Conservation (phyloP, 495 filamentous ascomycete species). For the Penicillium coffeae region DNA sequence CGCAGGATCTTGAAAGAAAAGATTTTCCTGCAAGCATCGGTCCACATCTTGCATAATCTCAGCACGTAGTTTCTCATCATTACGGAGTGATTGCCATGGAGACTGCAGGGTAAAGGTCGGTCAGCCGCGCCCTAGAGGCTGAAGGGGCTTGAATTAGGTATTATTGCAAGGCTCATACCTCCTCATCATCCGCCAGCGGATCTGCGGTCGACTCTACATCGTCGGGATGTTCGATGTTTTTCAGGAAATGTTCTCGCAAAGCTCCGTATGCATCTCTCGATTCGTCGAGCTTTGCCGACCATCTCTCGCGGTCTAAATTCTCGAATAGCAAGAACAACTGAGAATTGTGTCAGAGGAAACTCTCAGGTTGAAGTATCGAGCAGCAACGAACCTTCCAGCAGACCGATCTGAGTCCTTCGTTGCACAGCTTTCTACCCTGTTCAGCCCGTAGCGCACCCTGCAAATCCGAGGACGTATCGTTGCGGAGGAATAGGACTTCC, state of each 20-base stretch:
- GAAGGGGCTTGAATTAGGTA: neutral
- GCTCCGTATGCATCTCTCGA: constrained; percentile 70
- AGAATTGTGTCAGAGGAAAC: constrained; percentile 10
- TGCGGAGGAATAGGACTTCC: constrained; percentile 60
- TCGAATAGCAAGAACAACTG: constrained; percentile 82
- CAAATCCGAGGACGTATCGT: constrained; percentile 58
- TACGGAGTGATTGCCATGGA: constrained; percentile 79
- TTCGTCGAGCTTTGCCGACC: constrained; percentile 62
- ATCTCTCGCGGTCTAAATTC: constrained; percentile 59
- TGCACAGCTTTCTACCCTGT: constrained; percentile 55
- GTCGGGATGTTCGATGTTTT: constrained; percentile 76
- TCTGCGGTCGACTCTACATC: constrained; percentile 71
- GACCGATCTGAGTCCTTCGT: constrained; percentile 73
- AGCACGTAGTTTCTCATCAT: constrained; percentile 75
- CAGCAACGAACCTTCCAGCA: constrained; percentile 78
- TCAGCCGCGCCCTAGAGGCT: no score
- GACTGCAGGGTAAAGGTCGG: constrained; percentile 56
- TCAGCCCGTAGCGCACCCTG: constrained; percentile 59
- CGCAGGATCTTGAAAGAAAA: constrained; percentile 75
- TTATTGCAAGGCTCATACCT: constrained; percentile 51
- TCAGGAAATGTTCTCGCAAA: constrained; percentile 68
- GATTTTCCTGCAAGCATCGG: constrained; percentile 85
- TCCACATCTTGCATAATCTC: constrained; percentile 97
- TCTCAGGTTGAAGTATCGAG: neutral
- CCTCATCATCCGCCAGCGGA: constrained; percentile 79